These are phyloP conservation scores for Penicillium sp. DNA, from an alignment of 2,329 filamentous ascomycete genomes.

Conservation along the genomic window DNA sequence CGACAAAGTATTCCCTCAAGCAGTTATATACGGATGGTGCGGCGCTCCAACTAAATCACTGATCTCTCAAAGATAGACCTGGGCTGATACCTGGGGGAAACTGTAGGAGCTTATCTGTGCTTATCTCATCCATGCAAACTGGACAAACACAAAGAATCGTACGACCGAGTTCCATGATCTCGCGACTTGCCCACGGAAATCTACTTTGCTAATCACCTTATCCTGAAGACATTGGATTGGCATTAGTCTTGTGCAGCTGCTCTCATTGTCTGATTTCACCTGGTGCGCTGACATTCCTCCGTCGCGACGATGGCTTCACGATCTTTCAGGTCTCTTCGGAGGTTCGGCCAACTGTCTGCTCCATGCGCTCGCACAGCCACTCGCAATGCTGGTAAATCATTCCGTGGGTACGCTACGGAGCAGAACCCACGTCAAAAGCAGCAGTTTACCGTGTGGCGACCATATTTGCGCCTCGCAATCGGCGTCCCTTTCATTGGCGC, in stretches of 20 bases:
- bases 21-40: too few species aligned
- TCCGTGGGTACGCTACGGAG: constrained; percentile 28
- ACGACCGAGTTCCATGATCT: neutral
- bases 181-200: neutral
- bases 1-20: too few species aligned
- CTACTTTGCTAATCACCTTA: neutral
- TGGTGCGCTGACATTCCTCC: neutral
- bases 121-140: neutral
- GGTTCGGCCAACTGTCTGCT: constrained; percentile 29
- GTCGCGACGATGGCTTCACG: constrained; percentile 33
- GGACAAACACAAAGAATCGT: neutral
- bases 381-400: constrained; percentile 17
- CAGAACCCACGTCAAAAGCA: constrained; percentile 22
- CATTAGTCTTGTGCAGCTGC: neutral
- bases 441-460: constrained; percentile 42
- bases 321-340: constrained; percentile 34
- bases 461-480: constrained; percentile 49
- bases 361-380: constrained; percentile 20
- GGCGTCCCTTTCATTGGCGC: constrained; percentile 50
- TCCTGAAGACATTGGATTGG: neutral
- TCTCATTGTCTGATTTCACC: neutral
- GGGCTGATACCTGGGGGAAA: too few species aligned
- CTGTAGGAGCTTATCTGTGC: neutral
- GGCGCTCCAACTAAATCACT: too few species aligned
- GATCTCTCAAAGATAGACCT: too few species aligned